Conservation (phyloP, 2,329 filamentous ascomycete species). For the Sphaerulina musiva region DNA sequence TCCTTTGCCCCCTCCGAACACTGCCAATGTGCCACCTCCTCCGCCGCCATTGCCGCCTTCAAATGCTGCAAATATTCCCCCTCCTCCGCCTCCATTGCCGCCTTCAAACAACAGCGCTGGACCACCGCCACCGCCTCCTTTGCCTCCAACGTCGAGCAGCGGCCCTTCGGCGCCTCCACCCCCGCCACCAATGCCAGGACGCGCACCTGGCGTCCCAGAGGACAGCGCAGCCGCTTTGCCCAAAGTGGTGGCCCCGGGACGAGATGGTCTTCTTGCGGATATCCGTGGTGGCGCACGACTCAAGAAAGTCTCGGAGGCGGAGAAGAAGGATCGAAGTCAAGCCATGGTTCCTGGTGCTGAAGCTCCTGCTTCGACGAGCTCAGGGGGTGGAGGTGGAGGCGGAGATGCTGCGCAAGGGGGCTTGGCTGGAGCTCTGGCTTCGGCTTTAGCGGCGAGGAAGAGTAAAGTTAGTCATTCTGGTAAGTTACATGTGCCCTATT, state of each 20-base stretch:
- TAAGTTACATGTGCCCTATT: conserved; percentile 50
- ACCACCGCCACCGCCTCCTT: conserved; percentile 39
- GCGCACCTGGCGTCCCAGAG: conserved; percentile 39
- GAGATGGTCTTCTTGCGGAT: conserved; percentile 59
- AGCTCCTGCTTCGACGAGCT: conserved; percentile 51
- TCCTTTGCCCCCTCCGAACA: conserved; percentile 37
- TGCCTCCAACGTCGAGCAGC: conserved; percentile 27
- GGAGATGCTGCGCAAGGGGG: conserved; percentile 42
- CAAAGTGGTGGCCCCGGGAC: conserved; percentile 34
- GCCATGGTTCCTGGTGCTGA: conserved; percentile 56
- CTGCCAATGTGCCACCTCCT: conserved; percentile 24
- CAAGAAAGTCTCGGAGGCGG: conserved; percentile 65
- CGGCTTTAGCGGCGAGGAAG: conserved; percentile 78
- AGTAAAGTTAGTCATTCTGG: conserved; percentile 91
- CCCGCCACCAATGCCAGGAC: conserved; percentile 35
- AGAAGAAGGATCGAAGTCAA: conserved; percentile 66
- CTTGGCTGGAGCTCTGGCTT: conserved; percentile 57
- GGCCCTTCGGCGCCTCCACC: conserved; percentile 39
- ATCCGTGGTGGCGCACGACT: conserved; percentile 61
- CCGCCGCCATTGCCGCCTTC: conserved; percentile 14
- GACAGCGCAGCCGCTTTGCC: conserved; percentile 35
- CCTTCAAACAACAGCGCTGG: conserved; percentile 26
- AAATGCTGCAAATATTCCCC: conserved; percentile 8
- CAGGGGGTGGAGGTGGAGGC: conserved; percentile 46
- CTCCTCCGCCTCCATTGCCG: conserved; percentile 13